Percentiles rank a stretch among this genome's conserved stretches.
These are phyloP conservation scores for Citeromyces matritensis DNA, from an alignment of 805 yeast genomes.

Conservation along the genomic window DNA sequence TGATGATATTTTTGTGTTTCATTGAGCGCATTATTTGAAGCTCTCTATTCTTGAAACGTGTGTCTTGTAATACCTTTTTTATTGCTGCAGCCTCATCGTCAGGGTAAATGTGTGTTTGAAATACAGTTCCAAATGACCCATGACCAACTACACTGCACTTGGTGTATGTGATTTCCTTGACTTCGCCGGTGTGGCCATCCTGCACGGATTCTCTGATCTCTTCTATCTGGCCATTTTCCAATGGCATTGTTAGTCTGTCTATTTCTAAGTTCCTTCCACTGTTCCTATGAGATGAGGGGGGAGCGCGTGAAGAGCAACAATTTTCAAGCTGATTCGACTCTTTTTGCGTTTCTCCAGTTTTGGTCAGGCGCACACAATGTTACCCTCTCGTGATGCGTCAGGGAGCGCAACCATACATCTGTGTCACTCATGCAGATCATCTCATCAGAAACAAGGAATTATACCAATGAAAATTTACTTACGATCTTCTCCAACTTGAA, in stretches of 20 bases:
- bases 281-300: too few species aligned
- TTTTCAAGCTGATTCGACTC: too few species aligned
- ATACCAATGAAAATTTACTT: too few species aligned
- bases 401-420: too few species aligned
- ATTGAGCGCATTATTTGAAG: conserved; percentile 88
- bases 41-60: conserved; percentile 87
- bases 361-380: too few species aligned
- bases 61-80: conserved; percentile 92
- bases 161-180: conserved; percentile 53
- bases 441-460: too few species aligned
- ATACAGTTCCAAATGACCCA: conserved; percentile 98
- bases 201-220: conserved; percentile 47
- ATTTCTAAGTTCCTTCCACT: too few species aligned
- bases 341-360: too few species aligned
- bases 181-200: conserved; percentile 57
- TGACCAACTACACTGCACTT: conserved; percentile 91
- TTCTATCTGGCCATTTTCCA: conserved; percentile 4
- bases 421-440: too few species aligned
- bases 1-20: conserved; percentile 77
- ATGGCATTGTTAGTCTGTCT: neutral
- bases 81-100: conserved; percentile 77
- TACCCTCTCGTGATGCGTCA: too few species aligned
- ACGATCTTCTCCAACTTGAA: too few species aligned
- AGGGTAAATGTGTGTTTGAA: conserved; percentile 67
- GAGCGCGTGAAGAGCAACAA: too few species aligned